phyloP scores from a whole-genome alignment of 2,329 filamentous ascomycete species.

The Coleophoma cylindrospora region DNA sequence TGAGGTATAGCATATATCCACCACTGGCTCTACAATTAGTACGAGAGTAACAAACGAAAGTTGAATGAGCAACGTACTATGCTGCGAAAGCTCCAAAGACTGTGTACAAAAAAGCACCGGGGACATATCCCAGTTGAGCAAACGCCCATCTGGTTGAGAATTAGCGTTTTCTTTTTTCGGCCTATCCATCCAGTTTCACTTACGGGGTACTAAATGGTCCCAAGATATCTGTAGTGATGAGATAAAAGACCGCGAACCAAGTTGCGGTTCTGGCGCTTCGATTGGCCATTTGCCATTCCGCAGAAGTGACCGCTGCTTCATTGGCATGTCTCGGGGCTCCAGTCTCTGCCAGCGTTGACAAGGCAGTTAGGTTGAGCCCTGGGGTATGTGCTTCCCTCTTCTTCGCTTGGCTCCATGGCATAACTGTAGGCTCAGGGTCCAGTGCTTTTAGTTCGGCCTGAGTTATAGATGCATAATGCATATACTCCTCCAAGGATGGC shows the following conservation, averaged over 20 bases:
- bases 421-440: too few species aligned
- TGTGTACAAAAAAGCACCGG: conserved; percentile 21
- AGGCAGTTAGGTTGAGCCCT: too few species aligned
- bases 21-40: too few species aligned
- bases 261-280: conserved; percentile 38
- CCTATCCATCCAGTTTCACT: conserved; percentile 7
- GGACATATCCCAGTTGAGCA: conserved; percentile 21
- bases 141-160: conserved; percentile 20
- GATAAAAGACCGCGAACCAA: conserved; percentile 39
- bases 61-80: too few species aligned
- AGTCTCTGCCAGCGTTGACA: too few species aligned
- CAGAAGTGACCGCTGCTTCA: conserved; percentile 12
- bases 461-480: too few species aligned
- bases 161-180: conserved; percentile 3
- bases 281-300: conserved; percentile 40
- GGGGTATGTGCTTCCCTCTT: too few species aligned
- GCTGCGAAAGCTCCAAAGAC: conserved; percentile 11
- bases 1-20: conserved; percentile 4
- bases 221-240: conserved; percentile 32
- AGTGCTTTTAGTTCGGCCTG: too few species aligned
- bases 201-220: conserved; percentile 21
- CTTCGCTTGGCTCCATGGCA: too few species aligned
- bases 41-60: too few species aligned
- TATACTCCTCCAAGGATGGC: too few species aligned
- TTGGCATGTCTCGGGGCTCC: too few species aligned